phyloP scores from a whole-genome alignment of 2,329 filamentous ascomycete species.

The Fusarium sp. region DNA sequence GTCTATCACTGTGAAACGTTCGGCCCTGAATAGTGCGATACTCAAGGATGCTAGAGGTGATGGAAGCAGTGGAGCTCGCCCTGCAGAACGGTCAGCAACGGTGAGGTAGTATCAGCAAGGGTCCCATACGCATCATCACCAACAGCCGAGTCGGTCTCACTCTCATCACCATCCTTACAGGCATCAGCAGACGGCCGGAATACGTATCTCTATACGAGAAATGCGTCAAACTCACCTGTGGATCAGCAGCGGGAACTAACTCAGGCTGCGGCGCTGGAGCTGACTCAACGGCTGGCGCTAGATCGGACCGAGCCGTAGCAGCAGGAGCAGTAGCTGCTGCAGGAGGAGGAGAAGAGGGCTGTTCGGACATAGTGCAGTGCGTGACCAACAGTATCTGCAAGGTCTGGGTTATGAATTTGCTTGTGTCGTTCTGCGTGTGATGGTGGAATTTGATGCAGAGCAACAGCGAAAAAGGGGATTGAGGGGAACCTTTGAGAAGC shows the following conservation, averaged over 20 bases:
- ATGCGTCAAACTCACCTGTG: slow-evolving; percentile 8
- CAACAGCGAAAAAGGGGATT: neutral
- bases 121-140: slow-evolving; percentile 23
- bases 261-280: slow-evolving; percentile 26
- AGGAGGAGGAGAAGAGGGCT: neutral
- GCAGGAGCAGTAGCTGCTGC: neutral
- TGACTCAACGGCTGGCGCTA: slow-evolving; percentile 18
- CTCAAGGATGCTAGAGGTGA: slow-evolving; percentile 37
- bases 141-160: slow-evolving; percentile 27
- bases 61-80: slow-evolving; percentile 39
- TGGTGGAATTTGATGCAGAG: neutral
- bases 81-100: slow-evolving; percentile 12
- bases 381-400: neutral
- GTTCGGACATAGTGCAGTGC: slow-evolving; percentile 8
- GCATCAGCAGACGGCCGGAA: neutral
- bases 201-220: neutral
- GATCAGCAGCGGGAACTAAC: slow-evolving; percentile 32
- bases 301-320: slow-evolving; percentile 22
- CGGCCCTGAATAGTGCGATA: slow-evolving; percentile 40
- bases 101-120: neutral
- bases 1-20: slow-evolving; percentile 39
- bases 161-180: slow-evolving; percentile 21
- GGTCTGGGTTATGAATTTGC: neutral
- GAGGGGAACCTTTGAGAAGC: neutral
- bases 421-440: neutral